Base-by-base conservation (phyloP, 2,329 filamentous ascomycete genomes). In the Periconia digitata region DNA sequence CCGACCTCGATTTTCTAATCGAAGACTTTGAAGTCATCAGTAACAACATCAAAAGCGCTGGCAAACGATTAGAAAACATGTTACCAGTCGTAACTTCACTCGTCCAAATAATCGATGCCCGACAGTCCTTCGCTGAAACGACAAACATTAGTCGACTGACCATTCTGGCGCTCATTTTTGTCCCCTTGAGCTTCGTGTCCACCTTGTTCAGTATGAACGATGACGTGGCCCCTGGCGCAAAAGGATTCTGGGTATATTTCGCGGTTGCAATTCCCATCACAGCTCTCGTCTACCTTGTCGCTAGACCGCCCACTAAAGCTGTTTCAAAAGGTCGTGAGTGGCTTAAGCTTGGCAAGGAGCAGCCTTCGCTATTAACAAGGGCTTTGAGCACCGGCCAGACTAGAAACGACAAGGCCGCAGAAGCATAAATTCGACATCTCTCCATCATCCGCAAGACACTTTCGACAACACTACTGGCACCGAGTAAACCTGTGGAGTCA, bases 131-230 rank as follows among this genome's bases (percentile, higher is more conserved):
- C 36, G 55, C 45, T 8, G 58, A 60, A 38, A 58, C 58, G 6
- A 45, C 50, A 8, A 58, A 54, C 18, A 53, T 59, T 16, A 54
- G 32, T 16, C 54, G 58, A 2, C 41, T 62, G 23, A 62, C 59
- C 4, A 47, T 54, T 29, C 45, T 62, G 16, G 58, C 56, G 3
- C 40, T 62, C 8, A 36, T 60, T 2, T 62, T 62, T 38, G 47
- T 62, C 1, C 59, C 59, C 4, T 29, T 59, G 38, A 56, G 24
- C 8, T 61, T 50, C 34, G 45, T 56, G 2, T 49, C 55, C 2
- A 54, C 54, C 37, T 27, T 62, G 10, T 60, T 62, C 44, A 60
- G 58, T 34, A 62, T 62, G 58, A 52, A 44, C 39, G 32, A 40
- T 1, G 32, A 50, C 15, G 23, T 44, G 34, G 24, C 34, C 18